These are phyloP conservation scores for Dryas alaskensis DNA, from an alignment of 306 rosid genomes.

Conservation along the genomic window DNA sequence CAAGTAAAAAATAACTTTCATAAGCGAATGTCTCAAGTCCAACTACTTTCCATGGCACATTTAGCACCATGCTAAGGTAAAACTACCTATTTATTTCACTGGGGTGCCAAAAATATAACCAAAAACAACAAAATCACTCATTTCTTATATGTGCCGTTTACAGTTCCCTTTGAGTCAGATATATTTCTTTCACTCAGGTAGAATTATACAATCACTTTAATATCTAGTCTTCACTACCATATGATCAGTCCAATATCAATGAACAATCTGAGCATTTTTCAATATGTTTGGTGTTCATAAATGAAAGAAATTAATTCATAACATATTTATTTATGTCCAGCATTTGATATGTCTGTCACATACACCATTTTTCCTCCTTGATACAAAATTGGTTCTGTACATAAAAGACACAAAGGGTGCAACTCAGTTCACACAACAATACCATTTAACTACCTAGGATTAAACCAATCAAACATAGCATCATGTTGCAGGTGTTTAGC, in stretches of 20 bases:
- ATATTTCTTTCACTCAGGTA: neutral
- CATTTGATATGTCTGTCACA: neutral
- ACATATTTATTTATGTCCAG: neutral
- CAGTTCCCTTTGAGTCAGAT: neutral
- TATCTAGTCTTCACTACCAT: neutral
- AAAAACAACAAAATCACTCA: neutral
- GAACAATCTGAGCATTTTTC: neutral
- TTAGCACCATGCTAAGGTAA: neutral
- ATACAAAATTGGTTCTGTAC: neutral
- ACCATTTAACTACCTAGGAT: neutral
- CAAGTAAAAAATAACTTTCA: neutral
- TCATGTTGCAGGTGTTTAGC: neutral
- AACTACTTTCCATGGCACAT: neutral
- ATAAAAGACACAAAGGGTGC: neutral
- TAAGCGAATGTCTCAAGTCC: neutral
- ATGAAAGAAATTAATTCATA: neutral
- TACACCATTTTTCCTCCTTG: neutral
- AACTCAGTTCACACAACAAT: neutral
- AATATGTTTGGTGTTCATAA: too few relatives aligned
- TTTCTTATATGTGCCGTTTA: neutral
- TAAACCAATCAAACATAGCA: neutral
- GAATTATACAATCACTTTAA: slow-evolving; percentile 1
- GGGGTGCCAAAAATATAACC: neutral
- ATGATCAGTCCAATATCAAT: neutral
- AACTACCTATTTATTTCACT: neutral